A percentile compares a stretch with the other conserved stretches of the same genome.
Evolutionary conservation across 2,329 filamentous ascomycete species (phyloP).

Genomic region (Diplodia seriata): DNA sequence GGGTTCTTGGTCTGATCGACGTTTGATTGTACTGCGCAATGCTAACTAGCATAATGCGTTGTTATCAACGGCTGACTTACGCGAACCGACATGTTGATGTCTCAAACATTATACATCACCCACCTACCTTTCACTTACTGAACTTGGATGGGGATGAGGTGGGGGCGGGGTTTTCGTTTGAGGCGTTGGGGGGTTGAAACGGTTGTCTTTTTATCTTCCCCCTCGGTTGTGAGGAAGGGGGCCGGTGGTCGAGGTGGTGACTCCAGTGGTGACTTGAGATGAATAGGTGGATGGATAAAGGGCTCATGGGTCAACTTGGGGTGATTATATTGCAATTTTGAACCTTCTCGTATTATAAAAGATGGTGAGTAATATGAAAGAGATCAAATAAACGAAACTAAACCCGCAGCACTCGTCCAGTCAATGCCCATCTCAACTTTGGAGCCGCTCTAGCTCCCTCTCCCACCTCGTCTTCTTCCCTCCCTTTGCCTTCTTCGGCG

Average conservation of each 20-base stretch:
- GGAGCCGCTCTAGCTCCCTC: conserved; percentile 9
- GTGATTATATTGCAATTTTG: too few relatives aligned
- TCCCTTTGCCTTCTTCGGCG: neutral
- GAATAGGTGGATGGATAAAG: neutral
- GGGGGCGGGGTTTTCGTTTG: conserved; percentile 35
- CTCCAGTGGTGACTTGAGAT: neutral
- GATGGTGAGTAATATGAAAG: neutral
- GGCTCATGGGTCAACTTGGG: neutral
- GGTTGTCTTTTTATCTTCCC: too few relatives aligned
- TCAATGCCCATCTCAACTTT: neutral
- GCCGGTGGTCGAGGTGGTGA: neutral
- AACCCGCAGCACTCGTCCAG: too few relatives aligned
- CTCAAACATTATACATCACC: neutral
- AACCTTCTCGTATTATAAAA: neutral
- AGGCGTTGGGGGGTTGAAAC: conserved; percentile 22
- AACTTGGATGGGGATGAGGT: conserved; percentile 32
- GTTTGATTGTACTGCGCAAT: neutral
- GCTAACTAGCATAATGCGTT: neutral
- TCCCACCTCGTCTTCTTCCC: conserved; percentile 23
- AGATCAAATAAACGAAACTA: too few relatives aligned
- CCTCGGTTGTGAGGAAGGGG: neutral
- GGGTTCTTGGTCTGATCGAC: neutral
- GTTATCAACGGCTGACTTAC: neutral
- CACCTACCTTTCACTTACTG: neutral
- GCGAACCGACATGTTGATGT: neutral